Percentiles rank a stretch among this genome's conserved stretches.
Conservation (phyloP, 345 rosid species). For the Turnera subulata region DNA sequence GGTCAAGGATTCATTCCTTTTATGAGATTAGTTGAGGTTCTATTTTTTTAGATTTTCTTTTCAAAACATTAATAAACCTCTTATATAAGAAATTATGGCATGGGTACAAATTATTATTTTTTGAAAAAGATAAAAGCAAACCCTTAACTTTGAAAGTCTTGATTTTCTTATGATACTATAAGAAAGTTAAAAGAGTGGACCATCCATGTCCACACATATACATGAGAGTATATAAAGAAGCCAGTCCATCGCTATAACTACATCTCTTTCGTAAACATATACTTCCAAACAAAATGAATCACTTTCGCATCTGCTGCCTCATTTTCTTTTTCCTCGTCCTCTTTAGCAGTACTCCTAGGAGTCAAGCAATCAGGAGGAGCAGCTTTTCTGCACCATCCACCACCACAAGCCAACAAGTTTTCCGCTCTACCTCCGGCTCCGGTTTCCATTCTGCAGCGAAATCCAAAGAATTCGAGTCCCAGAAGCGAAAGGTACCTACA, state of each 20-base stretch:
- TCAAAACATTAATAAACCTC: no score
- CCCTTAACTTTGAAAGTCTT: no score
- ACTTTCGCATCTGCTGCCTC: constrained; percentile 5
- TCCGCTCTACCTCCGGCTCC: neutral
- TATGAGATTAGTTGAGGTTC: no score
- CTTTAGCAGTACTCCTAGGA: neutral
- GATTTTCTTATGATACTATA: no score
- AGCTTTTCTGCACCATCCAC: constrained; percentile 15
- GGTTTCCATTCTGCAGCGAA: neutral
- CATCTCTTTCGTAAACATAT: neutral
- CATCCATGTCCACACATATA: no score
- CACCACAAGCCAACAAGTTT: neutral
- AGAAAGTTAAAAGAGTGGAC: no score
- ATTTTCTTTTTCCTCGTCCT: constrained; percentile 8
- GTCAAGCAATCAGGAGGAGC: neutral
- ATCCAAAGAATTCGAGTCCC: constrained; percentile 15
- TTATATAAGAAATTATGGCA: no score
- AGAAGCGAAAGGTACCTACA: constrained; percentile 46
- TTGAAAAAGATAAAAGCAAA: no score
- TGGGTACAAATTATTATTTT: no score
- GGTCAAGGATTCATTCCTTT: no score
- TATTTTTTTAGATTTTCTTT: no score
- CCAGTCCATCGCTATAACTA: neutral
- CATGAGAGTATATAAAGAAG: neutral
- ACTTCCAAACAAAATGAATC: constrained; percentile 2